These are phyloP conservation scores for Aureobasidium mangrovei DNA, from an alignment of 2,329 filamentous ascomycete genomes.

Conservation along the genomic window DNA sequence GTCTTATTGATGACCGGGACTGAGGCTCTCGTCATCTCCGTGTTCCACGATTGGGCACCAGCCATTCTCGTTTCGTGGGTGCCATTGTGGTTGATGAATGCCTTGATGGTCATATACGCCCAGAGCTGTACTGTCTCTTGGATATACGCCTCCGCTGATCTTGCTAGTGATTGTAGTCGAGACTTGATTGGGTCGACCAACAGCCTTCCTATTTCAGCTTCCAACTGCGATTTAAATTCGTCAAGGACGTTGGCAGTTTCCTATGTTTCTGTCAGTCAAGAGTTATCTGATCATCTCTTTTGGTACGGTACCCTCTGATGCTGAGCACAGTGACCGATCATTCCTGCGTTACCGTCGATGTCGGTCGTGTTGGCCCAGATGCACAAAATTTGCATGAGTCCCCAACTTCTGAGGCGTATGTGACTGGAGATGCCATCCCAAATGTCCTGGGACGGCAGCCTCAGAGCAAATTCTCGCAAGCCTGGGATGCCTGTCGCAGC, in stretches of 20 bases:
- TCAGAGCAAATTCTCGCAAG: constrained; percentile 15
- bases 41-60: not conserved
- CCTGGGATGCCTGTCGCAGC: constrained; percentile 20
- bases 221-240: too few relatives aligned
- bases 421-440: not conserved
- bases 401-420: not conserved
- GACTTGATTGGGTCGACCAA: too few relatives aligned
- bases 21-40: not conserved
- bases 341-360: not conserved
- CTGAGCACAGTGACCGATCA: not conserved
- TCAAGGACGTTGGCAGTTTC: too few relatives aligned
- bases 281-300: too few relatives aligned
- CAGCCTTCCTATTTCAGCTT: too few relatives aligned
- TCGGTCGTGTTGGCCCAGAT: not conserved
- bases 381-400: not conserved
- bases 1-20: not conserved
- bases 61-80: constrained; percentile 14
- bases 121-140: not conserved
- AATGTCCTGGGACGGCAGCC: constrained; percentile 10
- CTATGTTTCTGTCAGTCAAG: too few relatives aligned
- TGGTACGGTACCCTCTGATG: too few relatives aligned
- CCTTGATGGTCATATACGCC: constrained; percentile 16
- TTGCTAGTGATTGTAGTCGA: not conserved
- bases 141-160: not conserved
- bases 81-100: constrained; percentile 20